Base-by-base conservation (phyloP, 169 alveolate genomes). In the Eimeria acervulina region DNA sequence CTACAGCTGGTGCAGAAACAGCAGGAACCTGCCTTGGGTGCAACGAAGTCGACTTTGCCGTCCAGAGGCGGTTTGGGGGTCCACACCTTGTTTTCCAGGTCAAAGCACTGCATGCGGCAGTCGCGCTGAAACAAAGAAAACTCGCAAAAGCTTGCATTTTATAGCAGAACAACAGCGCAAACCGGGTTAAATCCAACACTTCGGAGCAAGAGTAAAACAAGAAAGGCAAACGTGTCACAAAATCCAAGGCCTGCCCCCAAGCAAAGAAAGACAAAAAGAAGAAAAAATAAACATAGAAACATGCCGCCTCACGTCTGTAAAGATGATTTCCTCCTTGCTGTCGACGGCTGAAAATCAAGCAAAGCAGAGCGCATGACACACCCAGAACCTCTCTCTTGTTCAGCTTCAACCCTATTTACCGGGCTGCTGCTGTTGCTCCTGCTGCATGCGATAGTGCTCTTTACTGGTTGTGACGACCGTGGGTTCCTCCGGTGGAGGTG, bases 91-190 rank as follows among this genome's bases (percentile, higher is more conserved):
- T 93, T 88, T 7, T 28, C 84, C 21, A 88, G 47, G n/a, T 93
- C 96, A 51, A 93, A 93, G 59, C 96, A 88, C 68, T 93, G 96
- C 96, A 93, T 93, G 89, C 96, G 96, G 78, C 96, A 93, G 74
- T 93, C 96, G n/a, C 96, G 93, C 96, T 93, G 94, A 40, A 17
- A 0, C 84, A 15, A 59, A 7, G 33, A 13, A 42, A 51, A 13
- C 19, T 28, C 33, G 72, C 52, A 52, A 55, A 33, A 23, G 15
- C 23, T 15, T 83, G 51, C 74, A n/a, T 1, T 0, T 13, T 44
- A 51, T 12, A 80, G 59, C 38, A 40, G 61, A 51, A 78, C 0
- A 44, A 23, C 59, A 31, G 66, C 33, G 19, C 68, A 40, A 42
- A 33, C 1, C 6, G 17, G 31, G 26, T 6, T 5, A 33, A 23